phyloP scores from a whole-genome alignment of 164 flowering plant genomes.

The Annona cherimola region DNA sequence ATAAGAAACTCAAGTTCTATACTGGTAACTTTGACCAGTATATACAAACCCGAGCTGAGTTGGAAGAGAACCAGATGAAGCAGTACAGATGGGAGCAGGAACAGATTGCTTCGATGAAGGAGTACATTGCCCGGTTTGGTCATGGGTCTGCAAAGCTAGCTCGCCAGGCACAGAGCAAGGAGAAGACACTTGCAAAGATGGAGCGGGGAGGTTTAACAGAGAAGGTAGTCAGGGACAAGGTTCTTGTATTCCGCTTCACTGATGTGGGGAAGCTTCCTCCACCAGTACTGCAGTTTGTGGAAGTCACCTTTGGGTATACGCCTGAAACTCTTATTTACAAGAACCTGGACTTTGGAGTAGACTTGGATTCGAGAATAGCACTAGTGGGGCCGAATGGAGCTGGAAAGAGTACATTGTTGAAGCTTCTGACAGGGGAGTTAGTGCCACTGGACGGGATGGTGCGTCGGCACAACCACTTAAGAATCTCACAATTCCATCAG shows the following conservation, averaged over 20 bases:
- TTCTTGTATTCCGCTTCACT: slow-evolving; percentile 75
- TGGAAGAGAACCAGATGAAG: slow-evolving; percentile 98
- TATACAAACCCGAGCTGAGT: slow-evolving; percentile 86
- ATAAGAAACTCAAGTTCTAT: slow-evolving; percentile 65
- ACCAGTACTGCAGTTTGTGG: slow-evolving; percentile 94
- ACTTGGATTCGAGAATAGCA: slow-evolving; percentile 87
- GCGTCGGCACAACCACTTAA: slow-evolving; percentile 85
- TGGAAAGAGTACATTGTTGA: slow-evolving; percentile 90
- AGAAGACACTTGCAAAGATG: slow-evolving; percentile 95
- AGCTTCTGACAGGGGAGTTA: slow-evolving; percentile 97
- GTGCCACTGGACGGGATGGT: slow-evolving; percentile 91
- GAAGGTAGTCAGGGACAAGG: slow-evolving; percentile 66
- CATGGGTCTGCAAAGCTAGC: slow-evolving; percentile 97
- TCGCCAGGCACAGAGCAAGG: slow-evolving; percentile 97
- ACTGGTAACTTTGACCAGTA: slow-evolving; percentile 93
- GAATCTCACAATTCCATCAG: slow-evolving; percentile 94
- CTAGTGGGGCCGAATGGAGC: slow-evolving; percentile 98
- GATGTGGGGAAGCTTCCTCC: slow-evolving; percentile 99
- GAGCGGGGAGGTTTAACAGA: slow-evolving; percentile 95
- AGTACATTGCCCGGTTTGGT: slow-evolving; percentile 94
- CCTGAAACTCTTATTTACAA: slow-evolving; percentile 87
- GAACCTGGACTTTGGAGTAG: slow-evolving; percentile 91
- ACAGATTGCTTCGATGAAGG: slow-evolving; percentile 88
- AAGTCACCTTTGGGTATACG: slow-evolving; percentile 84
- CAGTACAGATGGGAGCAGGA: slow-evolving; percentile 99